phyloP scores from a whole-genome alignment of 164 flowering plant genomes.

The Vitis riparia region DNA sequence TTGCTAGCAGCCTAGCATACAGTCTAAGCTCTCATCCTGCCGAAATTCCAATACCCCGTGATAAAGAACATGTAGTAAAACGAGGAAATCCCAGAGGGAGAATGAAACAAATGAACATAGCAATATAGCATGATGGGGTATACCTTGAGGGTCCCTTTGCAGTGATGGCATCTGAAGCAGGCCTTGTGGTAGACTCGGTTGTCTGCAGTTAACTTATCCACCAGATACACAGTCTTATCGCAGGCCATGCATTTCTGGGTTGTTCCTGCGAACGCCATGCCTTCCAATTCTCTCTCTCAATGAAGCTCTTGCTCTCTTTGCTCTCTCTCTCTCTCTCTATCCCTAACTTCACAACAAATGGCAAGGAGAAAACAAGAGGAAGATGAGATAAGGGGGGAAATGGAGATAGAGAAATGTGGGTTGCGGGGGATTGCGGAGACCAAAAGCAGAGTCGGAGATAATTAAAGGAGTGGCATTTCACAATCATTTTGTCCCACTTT shows the following conservation, averaged over 20 bases:
- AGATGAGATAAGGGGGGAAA: constrained; percentile 10
- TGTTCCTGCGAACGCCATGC: constrained; percentile 90
- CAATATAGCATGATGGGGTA: too few species aligned
- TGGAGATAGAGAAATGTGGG: constrained; percentile 18
- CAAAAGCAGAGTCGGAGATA: constrained; percentile 27
- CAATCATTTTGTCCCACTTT: constrained; percentile 28
- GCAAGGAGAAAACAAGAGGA: not conserved
- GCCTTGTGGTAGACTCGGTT: constrained; percentile 81
- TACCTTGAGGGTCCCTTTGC: constrained; percentile 91
- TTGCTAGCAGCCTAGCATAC: too few species aligned
- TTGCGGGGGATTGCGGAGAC: constrained; percentile 28
- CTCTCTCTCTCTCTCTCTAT: not conserved
- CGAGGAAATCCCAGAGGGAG: not conserved
- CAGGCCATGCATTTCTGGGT: constrained; percentile 92
- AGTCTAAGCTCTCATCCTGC: too few species aligned
- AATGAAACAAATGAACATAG: not conserved
- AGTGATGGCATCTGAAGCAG: constrained; percentile 90
- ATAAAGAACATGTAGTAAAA: too few species aligned
- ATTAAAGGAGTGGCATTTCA: constrained; percentile 21
- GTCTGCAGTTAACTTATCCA: constrained; percentile 83
- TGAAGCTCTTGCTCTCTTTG: not conserved
- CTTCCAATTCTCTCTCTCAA: constrained; percentile 3
- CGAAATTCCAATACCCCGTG: too few species aligned
- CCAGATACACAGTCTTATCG: constrained; percentile 87
- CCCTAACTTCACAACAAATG: not conserved